A percentile compares a stretch with the other conserved stretches of the same genome.
Evolutionary conservation across 2,329 filamentous ascomycete species (phyloP).

Genomic region (Niveomyces coronatus): DNA sequence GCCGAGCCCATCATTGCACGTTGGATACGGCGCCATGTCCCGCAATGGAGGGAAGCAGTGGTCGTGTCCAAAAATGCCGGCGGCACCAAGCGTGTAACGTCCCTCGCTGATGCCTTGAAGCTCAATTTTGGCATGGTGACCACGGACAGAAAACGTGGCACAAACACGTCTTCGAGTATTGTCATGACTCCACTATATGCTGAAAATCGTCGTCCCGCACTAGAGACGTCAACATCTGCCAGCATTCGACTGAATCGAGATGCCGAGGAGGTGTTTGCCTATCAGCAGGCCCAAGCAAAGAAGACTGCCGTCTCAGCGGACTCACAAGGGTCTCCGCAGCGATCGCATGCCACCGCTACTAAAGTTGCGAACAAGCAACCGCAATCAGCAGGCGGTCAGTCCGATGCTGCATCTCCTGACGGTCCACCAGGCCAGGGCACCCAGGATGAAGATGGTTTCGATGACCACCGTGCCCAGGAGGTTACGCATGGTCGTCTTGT

Average conservation of each 20-base stretch:
- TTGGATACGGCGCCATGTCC: constrained; percentile 87
- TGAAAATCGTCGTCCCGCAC: constrained; percentile 35
- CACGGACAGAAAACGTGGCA: constrained; percentile 60
- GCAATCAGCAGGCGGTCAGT: too few species aligned
- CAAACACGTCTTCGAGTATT: constrained; percentile 65
- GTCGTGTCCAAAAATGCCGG: constrained; percentile 98
- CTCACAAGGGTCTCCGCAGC: constrained; percentile 8
- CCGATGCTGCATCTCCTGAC: constrained; percentile 4
- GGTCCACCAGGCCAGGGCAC: constrained; percentile 18
- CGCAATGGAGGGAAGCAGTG: constrained; percentile 81
- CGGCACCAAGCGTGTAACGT: constrained; percentile 93
- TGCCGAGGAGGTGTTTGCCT: constrained; percentile 16
- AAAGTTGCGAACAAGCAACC: constrained; percentile 1
- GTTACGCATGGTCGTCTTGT: constrained; percentile 86
- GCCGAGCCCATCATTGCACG: constrained; percentile 90
- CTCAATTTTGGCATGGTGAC: constrained; percentile 96
- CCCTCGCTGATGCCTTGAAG: constrained; percentile 88
- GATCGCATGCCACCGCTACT: constrained; percentile 1
- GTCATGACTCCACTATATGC: constrained; percentile 61
- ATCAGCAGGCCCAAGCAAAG: constrained; percentile 11
- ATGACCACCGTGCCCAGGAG: constrained; percentile 73
- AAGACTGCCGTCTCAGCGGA: constrained; percentile 5
- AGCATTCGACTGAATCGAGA: constrained; percentile 13
- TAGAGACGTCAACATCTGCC: constrained; percentile 23
- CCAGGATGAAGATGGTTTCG: constrained; percentile 45